phyloP scores from a whole-genome alignment of 2,329 filamentous ascomycete genomes.

The Gnomoniopsis smithogilvyi region DNA sequence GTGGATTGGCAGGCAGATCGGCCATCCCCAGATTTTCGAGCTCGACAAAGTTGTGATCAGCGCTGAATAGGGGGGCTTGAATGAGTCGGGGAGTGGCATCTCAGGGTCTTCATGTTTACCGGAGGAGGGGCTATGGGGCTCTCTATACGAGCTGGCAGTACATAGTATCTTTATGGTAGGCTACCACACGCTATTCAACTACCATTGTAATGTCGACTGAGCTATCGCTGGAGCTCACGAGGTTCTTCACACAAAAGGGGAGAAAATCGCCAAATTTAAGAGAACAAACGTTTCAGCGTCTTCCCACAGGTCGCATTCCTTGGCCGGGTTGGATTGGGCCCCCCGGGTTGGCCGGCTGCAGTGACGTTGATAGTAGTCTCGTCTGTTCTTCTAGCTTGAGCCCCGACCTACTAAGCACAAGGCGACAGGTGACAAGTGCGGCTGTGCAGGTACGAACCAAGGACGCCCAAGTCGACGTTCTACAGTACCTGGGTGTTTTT shows the following conservation, averaged over 20 bases:
- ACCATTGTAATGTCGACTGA: no score
- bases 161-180: no score
- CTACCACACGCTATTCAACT: no score
- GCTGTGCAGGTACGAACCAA: no score
- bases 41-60: conserved; percentile 13
- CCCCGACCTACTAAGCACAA: no score
- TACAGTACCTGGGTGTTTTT: background rate
- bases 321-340: background rate
- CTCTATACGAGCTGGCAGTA: no score
- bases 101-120: background rate
- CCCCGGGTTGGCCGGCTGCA: background rate
- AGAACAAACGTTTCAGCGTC: background rate
- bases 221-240: no score
- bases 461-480: background rate
- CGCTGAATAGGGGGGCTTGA: conserved; percentile 15
- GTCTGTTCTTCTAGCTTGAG: no score
- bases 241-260: no score
- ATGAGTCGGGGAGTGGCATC: background rate
- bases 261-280: no score
- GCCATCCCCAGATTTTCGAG: conserved; percentile 11
- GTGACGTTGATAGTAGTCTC: background rate
- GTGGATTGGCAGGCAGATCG: conserved; percentile 13
- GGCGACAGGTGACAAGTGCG: no score
- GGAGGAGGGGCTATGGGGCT: no score
- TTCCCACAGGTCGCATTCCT: background rate